Base-by-base conservation (phyloP, 1,139 yeast genomes). In the Candida tropicalis region DNA sequence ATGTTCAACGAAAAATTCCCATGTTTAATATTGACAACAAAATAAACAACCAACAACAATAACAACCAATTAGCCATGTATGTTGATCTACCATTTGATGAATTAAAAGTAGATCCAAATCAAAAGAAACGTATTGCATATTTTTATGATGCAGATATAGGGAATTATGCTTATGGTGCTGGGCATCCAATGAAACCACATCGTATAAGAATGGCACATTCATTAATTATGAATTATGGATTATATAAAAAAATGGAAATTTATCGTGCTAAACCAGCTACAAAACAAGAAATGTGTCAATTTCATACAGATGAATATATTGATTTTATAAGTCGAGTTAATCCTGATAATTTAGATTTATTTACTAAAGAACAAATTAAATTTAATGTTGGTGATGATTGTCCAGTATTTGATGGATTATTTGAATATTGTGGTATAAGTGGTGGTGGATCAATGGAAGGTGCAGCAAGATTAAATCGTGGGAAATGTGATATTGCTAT, bases 181-280 rank as follows among this genome's bases (percentile, higher is more conserved):
- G 97, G 97, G 18, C 99, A 93, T 66, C 97, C 97, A 40, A 93
- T 93, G 98, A 93, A 93, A 62, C 98, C 98, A 24, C 98, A 91
- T 63, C 82, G 98, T 63, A 91, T 93, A 73, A 84, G 98, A 81
- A 91, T 93, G 98, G 95, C 98, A 8, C 98, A 93, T 66, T 87
- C 96, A 22, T 75, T 93, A 59, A 87, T 93, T 55, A 93, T 93
- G 99, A 93, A 93, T 70, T 93, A 93, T 62, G 99, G 97, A 2
- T 76, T 93, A 47, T 91, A 93, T 72, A 90, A 91, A 67, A 87
- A 93, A 68, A 93, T 93, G 97, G 99, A 93, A 66, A 91, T 93
- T 42, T 93, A 93, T 65, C 71, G 95, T 45, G 98, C 98, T 35
- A 90, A 93, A 64, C 98, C 99, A 0, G 99, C 99, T 35, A 93